A percentile compares a stretch with the other conserved stretches of the same genome.
These are phyloP conservation scores for Penicillium sp. DNA, from an alignment of 2,329 filamentous ascomycete species.

Conservation along the genomic window DNA sequence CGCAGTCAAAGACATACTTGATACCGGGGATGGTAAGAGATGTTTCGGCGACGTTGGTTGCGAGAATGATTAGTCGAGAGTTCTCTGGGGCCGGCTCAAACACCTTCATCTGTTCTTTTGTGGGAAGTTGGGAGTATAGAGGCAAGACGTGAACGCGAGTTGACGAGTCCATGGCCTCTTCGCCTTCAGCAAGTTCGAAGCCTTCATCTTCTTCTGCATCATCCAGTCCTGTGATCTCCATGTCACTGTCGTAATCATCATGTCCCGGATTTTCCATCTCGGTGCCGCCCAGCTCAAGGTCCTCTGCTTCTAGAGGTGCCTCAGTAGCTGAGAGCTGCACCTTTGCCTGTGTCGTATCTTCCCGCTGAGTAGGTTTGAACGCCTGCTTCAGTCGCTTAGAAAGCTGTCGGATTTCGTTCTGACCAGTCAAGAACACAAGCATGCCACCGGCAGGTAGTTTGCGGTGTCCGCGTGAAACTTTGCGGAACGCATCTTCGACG, in stretches of 20 bases:
- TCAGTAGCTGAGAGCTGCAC: conserved; percentile 75
- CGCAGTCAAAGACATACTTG: conserved; percentile 92
- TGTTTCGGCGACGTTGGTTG: conserved; percentile 96
- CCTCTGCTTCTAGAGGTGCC: conserved; percentile 77
- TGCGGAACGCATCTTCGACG: conserved; percentile 82
- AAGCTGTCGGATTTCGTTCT: conserved; percentile 85
- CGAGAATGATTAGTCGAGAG: conserved; percentile 79
- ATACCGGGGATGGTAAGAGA: conserved; percentile 95
- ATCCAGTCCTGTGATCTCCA: conserved; percentile 60
- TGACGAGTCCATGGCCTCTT: conserved; percentile 56
- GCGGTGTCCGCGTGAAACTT: conserved; percentile 80
- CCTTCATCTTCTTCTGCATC: conserved; percentile 63
- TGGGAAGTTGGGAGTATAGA: conserved; percentile 87
- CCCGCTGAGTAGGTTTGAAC: conserved; percentile 55
- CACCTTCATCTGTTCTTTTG: conserved; percentile 83
- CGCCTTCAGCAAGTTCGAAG: conserved; percentile 59
- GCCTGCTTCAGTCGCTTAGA: conserved; percentile 72
- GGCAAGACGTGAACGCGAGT: conserved; percentile 83
- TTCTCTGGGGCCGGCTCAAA: conserved; percentile 83
- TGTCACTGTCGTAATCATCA: conserved; percentile 55
- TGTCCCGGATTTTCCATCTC: conserved; percentile 49
- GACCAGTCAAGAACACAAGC: conserved; percentile 89
- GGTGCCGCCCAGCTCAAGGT: conserved; percentile 73
- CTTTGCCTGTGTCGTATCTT: conserved; percentile 58
- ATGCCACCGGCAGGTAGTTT: conserved; percentile 90